Percentiles rank a stretch among this genome's conserved stretches.
Evolutionary conservation across 2,329 filamentous ascomycete genomes (phyloP).

Genomic region (Leptographium lundbergii): DNA sequence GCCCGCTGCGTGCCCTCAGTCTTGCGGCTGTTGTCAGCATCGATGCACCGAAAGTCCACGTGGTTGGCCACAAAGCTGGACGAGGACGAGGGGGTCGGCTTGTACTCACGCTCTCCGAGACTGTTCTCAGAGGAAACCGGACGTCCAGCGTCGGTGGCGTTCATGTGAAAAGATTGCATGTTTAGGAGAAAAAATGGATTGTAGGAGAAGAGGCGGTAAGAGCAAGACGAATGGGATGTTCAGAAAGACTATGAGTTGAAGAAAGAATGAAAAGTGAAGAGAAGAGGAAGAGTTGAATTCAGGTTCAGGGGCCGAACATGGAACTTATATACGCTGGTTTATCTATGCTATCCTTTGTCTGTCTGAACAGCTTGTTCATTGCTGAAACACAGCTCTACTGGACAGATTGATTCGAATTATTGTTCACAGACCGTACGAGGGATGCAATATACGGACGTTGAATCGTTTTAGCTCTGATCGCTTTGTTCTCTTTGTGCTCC

Average conservation of each 20-base stretch:
- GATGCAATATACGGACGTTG: too few relatives aligned
- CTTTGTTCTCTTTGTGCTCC: too few relatives aligned
- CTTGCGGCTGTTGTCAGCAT: not conserved
- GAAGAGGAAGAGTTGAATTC: not conserved
- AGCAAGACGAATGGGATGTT: too few relatives aligned
- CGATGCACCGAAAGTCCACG: not conserved
- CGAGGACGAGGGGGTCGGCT: not conserved
- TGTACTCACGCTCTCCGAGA: not conserved
- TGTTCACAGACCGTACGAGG: too few relatives aligned
- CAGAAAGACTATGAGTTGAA: not conserved
- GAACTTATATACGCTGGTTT: too few relatives aligned
- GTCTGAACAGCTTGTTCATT: too few relatives aligned
- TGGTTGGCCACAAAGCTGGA: not conserved
- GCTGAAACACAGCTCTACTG: too few relatives aligned
- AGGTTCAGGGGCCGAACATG: too few relatives aligned
- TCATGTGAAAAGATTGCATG: not conserved
- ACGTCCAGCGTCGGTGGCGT: not conserved
- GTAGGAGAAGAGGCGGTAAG: not conserved
- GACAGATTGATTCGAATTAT: too few relatives aligned
- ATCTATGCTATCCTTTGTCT: too few relatives aligned
- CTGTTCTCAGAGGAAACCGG: not conserved
- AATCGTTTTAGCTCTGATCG: too few relatives aligned
- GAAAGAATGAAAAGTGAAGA: not conserved
- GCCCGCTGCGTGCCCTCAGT: not conserved
- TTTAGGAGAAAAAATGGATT: not conserved